These are phyloP conservation scores for Garcileccinum viscosum DNA, from an alignment of 1,284 basidiomycete species.

Conservation along the genomic window DNA sequence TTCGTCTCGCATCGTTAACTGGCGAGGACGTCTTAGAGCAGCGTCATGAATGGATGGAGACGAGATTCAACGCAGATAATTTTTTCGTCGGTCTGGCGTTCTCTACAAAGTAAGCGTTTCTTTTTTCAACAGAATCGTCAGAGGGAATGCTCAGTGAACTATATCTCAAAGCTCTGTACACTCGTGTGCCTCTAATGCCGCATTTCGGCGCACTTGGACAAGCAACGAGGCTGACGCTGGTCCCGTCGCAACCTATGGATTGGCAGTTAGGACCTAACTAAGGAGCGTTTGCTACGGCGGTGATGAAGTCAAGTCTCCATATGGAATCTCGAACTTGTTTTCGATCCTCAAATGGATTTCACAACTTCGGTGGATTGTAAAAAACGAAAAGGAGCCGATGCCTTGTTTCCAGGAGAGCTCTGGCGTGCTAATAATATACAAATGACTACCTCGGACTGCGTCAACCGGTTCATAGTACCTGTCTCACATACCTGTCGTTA, in stretches of 20 bases:
- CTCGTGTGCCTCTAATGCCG: conserved; percentile 77
- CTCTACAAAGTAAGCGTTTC: conserved; percentile 41
- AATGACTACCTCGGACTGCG: conserved; percentile 82
- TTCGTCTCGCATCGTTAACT: conserved; percentile 49
- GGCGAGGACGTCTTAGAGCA: conserved; percentile 48
- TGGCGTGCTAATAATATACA: conserved; percentile 85
- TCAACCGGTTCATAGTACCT: conserved; percentile 81
- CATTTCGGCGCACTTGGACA: conserved; percentile 56
- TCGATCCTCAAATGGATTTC: conserved; percentile 41
- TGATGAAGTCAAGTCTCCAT: conserved; percentile 86
- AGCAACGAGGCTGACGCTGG: conserved; percentile 32
- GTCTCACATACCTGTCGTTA: conserved; percentile 60
- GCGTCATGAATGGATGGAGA: conserved; percentile 66
- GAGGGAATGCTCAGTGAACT: conserved; percentile 15
- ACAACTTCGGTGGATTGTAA: conserved; percentile 39
- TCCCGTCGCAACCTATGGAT: conserved; percentile 65
- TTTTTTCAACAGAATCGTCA: not conserved
- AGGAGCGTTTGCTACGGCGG: conserved; percentile 81
- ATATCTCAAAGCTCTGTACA: conserved; percentile 43
- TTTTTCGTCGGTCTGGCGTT: conserved; percentile 66
- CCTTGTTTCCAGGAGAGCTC: conserved; percentile 71
- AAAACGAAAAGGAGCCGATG: conserved; percentile 74
- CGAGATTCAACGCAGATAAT: conserved; percentile 56
- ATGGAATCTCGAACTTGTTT: conserved; percentile 79
- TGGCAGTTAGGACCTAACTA: conserved; percentile 67